These are phyloP conservation scores for Kwoniella sp. DNA, from an alignment of 768 basidiomycete species.

Conservation along the genomic window DNA sequence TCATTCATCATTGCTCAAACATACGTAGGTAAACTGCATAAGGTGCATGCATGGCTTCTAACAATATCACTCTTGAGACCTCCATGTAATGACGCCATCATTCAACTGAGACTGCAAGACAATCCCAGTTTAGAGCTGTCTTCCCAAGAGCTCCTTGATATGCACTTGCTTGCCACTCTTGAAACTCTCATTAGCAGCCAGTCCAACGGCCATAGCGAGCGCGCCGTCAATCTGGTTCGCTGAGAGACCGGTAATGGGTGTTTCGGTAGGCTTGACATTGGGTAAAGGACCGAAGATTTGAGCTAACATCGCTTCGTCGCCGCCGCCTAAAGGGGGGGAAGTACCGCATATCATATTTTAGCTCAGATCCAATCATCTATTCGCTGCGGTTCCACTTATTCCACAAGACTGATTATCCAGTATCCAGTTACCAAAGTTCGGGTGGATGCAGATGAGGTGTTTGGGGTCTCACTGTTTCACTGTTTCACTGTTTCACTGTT, in stretches of 20 bases:
- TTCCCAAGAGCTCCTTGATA: constrained; percentile 53
- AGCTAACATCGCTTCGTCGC: constrained; percentile 61
- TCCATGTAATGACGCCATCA: too few relatives aligned
- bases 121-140: constrained; percentile 29
- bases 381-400: too few relatives aligned
- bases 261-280: constrained; percentile 57
- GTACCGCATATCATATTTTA: constrained; percentile 1
- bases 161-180: constrained; percentile 59
- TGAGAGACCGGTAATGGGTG: constrained; percentile 60
- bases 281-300: constrained; percentile 61
- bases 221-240: constrained; percentile 61
- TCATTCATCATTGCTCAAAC: too few relatives aligned
- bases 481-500: too few relatives aligned
- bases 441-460: too few relatives aligned
- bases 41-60: too few relatives aligned
- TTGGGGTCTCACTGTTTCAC: too few relatives aligned
- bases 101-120: too few relatives aligned
- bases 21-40: too few relatives aligned
- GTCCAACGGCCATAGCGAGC: constrained; percentile 59
- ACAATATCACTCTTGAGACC: too few relatives aligned
- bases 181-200: constrained; percentile 62
- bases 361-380: neutral
- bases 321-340: constrained; percentile 55
- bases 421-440: too few relatives aligned
- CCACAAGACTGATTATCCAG: too few relatives aligned